Evolutionary conservation across 805 yeast genomes (phyloP), one percentile per base, ranked within the genome.

Genomic region (Cyberlindnera mississippiensis): DNA sequence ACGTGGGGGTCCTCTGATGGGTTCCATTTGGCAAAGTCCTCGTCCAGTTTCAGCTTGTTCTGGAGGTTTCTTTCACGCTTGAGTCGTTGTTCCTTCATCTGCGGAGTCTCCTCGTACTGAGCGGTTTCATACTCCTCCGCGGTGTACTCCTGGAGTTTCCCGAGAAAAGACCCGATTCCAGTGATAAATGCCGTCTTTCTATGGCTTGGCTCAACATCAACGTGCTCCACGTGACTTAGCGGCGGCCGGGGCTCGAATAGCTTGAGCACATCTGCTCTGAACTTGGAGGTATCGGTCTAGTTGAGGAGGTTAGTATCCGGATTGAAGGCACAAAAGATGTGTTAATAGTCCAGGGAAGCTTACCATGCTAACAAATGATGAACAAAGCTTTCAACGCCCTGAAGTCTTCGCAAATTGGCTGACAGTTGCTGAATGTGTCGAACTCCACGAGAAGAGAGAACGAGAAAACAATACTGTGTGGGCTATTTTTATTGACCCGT

Each of bases 1-100:
- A 80, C 66, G 33, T 79, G 72, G 1, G 77, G 73, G 52, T 83
- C 90, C 1, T 58, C 53, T 4, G 61, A 57, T 0, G 90, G 88
- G 39, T 78, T 62, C 85, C 85, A 76, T 1, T 57, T 45, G 3
- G 53, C 42, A 12, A 66, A 48, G 16, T 63, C 68, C 9, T 62
- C 53, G 26, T 71, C 64, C 22, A 77, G 48, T 22, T 57, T 48
- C 39, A 54, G 57, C 38, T 55, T 52, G 29, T 49, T 52, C 14
- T 44, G 44, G 32, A 41, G 44, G 22, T 41, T 50, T 34, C 53
- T 58, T 33, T 50, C 56, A 31, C 53, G 46, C 33, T 60, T 61
- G 31, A 51, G 52, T 17, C 58, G 48, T 42, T 55, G 51, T 34
- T 57, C 61, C 17, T 45, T 49, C 45, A 64, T 62, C 32, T 58